These are phyloP conservation scores for Arabidopsis suecica DNA, from an alignment of 345 rosid species.

Conservation along the genomic window DNA sequence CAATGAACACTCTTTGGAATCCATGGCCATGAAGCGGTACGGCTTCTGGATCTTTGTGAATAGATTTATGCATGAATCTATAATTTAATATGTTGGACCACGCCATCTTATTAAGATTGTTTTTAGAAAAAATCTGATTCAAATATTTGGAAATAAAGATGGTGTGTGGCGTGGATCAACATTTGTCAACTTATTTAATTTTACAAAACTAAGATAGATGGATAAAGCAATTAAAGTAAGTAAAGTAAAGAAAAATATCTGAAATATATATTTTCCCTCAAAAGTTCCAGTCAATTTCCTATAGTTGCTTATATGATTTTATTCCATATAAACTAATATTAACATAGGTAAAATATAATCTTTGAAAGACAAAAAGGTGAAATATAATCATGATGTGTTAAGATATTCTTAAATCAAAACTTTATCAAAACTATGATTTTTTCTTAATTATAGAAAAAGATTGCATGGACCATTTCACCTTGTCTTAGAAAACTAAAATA, in stretches of 20 bases:
- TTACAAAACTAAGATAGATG: conserved; percentile 1
- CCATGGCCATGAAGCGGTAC: conserved; percentile 2
- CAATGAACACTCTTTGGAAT: conserved; percentile 23
- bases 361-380: not conserved
- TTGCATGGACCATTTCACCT: not conserved
- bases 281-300: conserved; percentile 1
- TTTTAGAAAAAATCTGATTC: not conserved
- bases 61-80: conserved; percentile 14
- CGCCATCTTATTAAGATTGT: not conserved
- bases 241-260: not conserved
- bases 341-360: not conserved
- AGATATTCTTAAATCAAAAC: not conserved
- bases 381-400: not conserved
- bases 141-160: conserved; percentile 8
- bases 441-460: not conserved
- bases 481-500: not conserved
- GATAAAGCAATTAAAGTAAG: not conserved
- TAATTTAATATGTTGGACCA: not conserved
- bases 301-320: not conserved
- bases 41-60: not conserved
- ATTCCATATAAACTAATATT: not conserved
- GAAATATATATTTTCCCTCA: conserved; percentile 1
- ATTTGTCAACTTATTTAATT: not conserved
- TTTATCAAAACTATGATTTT: not conserved
- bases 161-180: not conserved